phyloP scores from a whole-genome alignment of 768 basidiomycete genomes.

The Amylocystis lapponica region DNA sequence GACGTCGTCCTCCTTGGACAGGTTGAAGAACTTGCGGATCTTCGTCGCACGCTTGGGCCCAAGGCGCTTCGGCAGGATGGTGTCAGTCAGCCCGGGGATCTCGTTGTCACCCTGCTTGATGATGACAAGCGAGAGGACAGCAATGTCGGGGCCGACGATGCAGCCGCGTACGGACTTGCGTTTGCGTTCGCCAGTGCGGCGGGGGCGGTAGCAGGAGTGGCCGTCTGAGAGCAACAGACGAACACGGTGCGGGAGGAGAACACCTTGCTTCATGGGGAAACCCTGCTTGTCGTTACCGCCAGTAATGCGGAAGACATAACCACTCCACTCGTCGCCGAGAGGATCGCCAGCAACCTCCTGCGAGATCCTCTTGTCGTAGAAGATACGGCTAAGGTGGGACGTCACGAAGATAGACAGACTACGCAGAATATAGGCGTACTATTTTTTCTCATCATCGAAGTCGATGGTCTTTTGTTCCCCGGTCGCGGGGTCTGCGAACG shows the following conservation, averaged over 20 bases:
- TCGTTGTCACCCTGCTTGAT: constrained; percentile 94
- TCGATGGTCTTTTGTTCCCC: constrained; percentile 96
- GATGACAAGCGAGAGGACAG: constrained; percentile 88
- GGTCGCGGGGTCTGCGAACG: constrained; percentile 78
- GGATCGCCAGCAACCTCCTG: constrained; percentile 91
- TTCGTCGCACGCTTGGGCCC: constrained; percentile 97
- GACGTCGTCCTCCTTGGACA: constrained; percentile 97
- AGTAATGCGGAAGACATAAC: constrained; percentile 94
- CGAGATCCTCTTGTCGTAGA: constrained; percentile 95
- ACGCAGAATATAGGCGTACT: constrained; percentile 37
- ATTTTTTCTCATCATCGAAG: constrained; percentile 86
- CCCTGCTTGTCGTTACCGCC: constrained; percentile 99
- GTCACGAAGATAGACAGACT: too few species aligned
- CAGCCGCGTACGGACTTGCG: constrained; percentile 98
- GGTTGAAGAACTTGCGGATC: constrained; percentile 97
- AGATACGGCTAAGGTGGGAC: constrained; percentile 69
- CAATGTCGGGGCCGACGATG: constrained; percentile 96
- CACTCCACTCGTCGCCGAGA: constrained; percentile 94
- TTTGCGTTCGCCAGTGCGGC: constrained; percentile 93
- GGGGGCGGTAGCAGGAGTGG: constrained; percentile 95
- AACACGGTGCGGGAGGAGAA: constrained; percentile 91
- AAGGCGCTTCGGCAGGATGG: constrained; percentile 87
- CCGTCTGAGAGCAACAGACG: constrained; percentile 90
- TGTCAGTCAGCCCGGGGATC: constrained; percentile 89
- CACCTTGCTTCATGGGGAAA: constrained; percentile 99